Evolutionary conservation across 2,329 filamentous ascomycete species (phyloP).

Genomic region (Cordyceps militaris): DNA sequence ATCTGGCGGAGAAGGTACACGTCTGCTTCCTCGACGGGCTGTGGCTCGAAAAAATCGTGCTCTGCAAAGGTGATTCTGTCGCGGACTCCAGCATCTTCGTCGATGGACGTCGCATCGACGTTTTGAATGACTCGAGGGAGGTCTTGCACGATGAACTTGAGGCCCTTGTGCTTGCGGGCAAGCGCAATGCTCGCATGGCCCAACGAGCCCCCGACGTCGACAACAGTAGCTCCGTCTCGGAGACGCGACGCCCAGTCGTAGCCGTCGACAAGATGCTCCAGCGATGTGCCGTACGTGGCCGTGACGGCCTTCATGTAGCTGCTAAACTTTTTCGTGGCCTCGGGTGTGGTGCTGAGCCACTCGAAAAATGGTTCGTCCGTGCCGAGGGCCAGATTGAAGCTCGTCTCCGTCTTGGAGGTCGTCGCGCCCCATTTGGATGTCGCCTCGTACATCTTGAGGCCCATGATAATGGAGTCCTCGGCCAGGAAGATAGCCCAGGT

Average conservation of each 20-base stretch:
- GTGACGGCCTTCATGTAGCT: neutral
- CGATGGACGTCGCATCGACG: neutral
- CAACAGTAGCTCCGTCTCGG: neutral
- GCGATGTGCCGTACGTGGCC: neutral
- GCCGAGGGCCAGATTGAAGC: neutral
- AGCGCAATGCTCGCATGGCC: neutral
- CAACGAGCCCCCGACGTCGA: neutral
- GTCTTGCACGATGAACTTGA: neutral
- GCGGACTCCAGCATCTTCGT: neutral
- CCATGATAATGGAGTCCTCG: neutral
- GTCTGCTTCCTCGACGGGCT: neutral
- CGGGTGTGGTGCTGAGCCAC: neutral
- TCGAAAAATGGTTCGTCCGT: neutral
- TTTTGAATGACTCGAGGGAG: neutral
- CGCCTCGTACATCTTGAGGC: neutral
- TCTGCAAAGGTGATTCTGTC: neutral
- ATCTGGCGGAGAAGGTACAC: neutral
- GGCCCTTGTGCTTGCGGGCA: neutral
- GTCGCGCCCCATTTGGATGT: neutral
- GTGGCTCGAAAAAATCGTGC: neutral
- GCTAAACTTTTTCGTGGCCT: neutral
- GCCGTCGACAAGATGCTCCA: neutral
- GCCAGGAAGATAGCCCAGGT: neutral
- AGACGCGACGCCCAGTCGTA: neutral
- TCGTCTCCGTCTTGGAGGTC: neutral